Evolutionary conservation across 2,329 filamentous ascomycete species (phyloP).

Genomic region (Neofusicoccum umdonicola): DNA sequence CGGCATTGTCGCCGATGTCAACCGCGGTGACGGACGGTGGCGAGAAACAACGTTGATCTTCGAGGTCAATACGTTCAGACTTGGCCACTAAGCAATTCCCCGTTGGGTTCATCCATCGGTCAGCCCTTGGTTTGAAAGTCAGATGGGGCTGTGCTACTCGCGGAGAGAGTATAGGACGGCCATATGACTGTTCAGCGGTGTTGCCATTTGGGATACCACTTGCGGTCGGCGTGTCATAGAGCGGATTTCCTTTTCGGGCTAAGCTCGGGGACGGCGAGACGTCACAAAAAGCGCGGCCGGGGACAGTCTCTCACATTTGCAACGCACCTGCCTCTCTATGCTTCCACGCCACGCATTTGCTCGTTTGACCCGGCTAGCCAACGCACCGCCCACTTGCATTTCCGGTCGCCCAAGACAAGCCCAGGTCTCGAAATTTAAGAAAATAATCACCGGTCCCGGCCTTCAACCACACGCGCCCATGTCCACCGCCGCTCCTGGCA

Average conservation of each 20-base stretch:
- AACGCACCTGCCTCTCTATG: neutral
- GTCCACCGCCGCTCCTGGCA: neutral
- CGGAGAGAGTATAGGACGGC: no score
- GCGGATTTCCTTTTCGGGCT: constrained; percentile 11
- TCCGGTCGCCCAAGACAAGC: neutral
- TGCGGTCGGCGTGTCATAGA: neutral
- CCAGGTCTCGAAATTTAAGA: neutral
- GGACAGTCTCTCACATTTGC: neutral
- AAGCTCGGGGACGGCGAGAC: neutral
- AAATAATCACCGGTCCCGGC: neutral
- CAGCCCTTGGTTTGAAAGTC: no score
- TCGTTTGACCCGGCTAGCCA: neutral
- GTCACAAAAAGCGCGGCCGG: constrained; percentile 1
- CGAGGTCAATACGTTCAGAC: no score
- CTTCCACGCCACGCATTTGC: neutral
- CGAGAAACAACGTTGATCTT: no score
- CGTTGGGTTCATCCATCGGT: no score
- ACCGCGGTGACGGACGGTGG: no score
- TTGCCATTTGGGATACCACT: no score
- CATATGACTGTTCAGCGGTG: neutral
- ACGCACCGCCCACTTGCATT: neutral
- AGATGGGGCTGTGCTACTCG: no score
- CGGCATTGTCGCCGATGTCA: no score
- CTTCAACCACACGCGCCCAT: neutral
- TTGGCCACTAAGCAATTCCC: no score